phyloP scores from a whole-genome alignment of 2,329 filamentous ascomycete genomes.

The Aspergillus puulaauensis region DNA sequence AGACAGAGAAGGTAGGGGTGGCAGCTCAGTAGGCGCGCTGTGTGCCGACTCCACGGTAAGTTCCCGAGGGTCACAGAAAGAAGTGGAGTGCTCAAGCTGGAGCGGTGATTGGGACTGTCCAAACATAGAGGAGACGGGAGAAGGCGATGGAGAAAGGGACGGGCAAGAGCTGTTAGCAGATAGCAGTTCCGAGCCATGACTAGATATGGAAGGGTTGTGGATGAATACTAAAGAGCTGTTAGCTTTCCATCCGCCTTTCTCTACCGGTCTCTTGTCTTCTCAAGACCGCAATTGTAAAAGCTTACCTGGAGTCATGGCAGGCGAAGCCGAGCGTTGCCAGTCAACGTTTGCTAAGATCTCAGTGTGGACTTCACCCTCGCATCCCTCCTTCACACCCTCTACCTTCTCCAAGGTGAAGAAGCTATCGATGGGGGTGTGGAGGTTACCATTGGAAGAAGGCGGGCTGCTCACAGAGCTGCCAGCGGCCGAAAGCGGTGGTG shows the following conservation, averaged over 20 bases:
- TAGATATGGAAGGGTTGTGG: conserved; percentile 64
- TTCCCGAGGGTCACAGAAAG: conserved; percentile 90
- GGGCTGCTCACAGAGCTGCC: conserved; percentile 86
- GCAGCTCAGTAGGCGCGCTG: conserved; percentile 58
- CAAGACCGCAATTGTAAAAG: neutral
- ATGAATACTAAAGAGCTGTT: conserved; percentile 57
- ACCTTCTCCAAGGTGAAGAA: conserved; percentile 71
- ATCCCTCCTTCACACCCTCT: conserved; percentile 67
- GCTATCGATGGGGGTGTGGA: conserved; percentile 78
- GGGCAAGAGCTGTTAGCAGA: conserved; percentile 70
- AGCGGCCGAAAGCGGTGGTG: conserved; percentile 80
- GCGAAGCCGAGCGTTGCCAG: conserved; percentile 75
- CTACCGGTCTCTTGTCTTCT: neutral
- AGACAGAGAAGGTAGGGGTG: conserved; percentile 56
- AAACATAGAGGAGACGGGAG: conserved; percentile 71
- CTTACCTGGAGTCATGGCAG: conserved; percentile 89
- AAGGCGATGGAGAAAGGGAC: conserved; percentile 83
- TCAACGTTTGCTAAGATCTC: conserved; percentile 73
- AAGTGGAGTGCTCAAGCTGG: conserved; percentile 63
- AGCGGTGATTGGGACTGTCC: conserved; percentile 72
- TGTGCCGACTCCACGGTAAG: conserved; percentile 66
- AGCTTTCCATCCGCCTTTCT: conserved; percentile 23
- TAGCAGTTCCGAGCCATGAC: conserved; percentile 67
- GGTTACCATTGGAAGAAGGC: conserved; percentile 68
- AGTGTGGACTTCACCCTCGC: conserved; percentile 67